phyloP scores from a whole-genome alignment of 140 eudicot genomes.

The Senecio squalidus region DNA sequence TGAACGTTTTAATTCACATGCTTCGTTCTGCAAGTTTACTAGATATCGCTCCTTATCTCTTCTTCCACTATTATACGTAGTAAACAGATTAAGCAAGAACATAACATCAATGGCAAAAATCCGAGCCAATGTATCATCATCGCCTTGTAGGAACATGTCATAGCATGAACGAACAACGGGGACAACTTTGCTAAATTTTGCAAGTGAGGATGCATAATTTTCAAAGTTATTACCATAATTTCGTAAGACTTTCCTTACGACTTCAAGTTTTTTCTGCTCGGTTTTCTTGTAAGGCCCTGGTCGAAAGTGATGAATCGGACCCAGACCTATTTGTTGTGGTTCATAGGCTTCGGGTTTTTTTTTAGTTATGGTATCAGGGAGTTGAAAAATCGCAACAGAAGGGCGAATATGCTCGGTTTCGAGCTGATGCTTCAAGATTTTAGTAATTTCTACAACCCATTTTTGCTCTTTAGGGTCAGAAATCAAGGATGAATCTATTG shows the following conservation, averaged over 20 bases:
- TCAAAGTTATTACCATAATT: neutral
- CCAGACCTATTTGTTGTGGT: constrained; percentile 20
- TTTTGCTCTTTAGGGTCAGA: neutral
- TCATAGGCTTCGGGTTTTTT: constrained; percentile 17
- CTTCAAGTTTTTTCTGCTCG: constrained; percentile 12
- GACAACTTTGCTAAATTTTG: neutral
- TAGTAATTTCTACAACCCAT: neutral
- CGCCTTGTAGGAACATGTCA: constrained; percentile 3
- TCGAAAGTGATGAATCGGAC: constrained; percentile 13
- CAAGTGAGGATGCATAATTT: neutral
- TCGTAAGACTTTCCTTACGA: neutral
- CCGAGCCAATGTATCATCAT: neutral
- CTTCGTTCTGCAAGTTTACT: neutral
- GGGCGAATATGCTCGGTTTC: neutral
- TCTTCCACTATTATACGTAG: neutral
- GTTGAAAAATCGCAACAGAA: neutral
- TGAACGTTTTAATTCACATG: neutral
- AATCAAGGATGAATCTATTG: neutral
- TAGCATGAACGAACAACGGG: neutral
- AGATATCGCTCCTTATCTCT: neutral
- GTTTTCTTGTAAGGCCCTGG: neutral
- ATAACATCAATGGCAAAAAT: constrained; percentile 1
- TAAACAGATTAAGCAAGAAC: neutral
- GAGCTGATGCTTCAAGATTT: neutral
- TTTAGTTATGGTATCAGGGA: constrained; percentile 7